Percentiles rank a stretch among this genome's conserved stretches.
phyloP scores from a whole-genome alignment of 2,329 filamentous ascomycete species.

The Sporothrix curviconia region DNA sequence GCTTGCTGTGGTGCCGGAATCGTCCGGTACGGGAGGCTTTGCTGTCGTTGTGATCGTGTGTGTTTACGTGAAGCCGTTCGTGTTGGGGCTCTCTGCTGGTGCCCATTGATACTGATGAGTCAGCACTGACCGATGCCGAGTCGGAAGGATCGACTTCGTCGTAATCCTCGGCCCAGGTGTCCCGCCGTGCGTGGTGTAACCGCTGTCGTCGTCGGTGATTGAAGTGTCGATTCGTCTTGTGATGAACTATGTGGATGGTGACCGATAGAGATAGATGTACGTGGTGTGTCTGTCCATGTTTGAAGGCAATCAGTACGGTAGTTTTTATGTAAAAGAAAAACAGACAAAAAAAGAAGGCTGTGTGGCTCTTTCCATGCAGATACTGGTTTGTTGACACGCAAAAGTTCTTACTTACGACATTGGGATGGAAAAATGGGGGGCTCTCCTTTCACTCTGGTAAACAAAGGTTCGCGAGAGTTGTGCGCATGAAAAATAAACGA shows the following conservation, averaged over 20 bases:
- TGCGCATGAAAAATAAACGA: neutral
- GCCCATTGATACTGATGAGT: conserved; percentile 21
- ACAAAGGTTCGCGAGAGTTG: neutral
- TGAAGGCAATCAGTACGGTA: neutral
- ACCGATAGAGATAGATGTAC: conserved; percentile 8
- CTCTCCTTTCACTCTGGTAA: neutral
- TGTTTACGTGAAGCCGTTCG: conserved; percentile 34
- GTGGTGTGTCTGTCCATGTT: conserved; percentile 10
- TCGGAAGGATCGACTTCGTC: conserved; percentile 52
- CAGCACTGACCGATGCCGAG: conserved; percentile 46
- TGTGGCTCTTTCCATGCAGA: neutral
- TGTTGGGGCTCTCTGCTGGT: conserved; percentile 30
- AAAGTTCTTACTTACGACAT: conserved; percentile 7
- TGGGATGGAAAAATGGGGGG: neutral
- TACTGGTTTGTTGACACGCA: neutral
- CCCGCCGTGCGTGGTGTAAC: conserved; percentile 23
- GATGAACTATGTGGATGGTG: conserved; percentile 25
- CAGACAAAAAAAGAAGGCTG: neutral
- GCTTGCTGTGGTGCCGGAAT: conserved; percentile 35
- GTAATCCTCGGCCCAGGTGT: conserved; percentile 31
- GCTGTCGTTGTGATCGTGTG: conserved; percentile 31
- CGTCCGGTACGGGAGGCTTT: conserved; percentile 20
- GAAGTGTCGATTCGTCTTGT: conserved; percentile 16
- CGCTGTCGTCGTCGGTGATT: conserved; percentile 33
- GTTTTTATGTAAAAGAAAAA: neutral